Percentiles rank a stretch among this genome's conserved stretches.
Evolutionary conservation across 371 early-diverging fungal species (phyloP).

Genomic region (Polyrhizophydium stewartii): DNA sequence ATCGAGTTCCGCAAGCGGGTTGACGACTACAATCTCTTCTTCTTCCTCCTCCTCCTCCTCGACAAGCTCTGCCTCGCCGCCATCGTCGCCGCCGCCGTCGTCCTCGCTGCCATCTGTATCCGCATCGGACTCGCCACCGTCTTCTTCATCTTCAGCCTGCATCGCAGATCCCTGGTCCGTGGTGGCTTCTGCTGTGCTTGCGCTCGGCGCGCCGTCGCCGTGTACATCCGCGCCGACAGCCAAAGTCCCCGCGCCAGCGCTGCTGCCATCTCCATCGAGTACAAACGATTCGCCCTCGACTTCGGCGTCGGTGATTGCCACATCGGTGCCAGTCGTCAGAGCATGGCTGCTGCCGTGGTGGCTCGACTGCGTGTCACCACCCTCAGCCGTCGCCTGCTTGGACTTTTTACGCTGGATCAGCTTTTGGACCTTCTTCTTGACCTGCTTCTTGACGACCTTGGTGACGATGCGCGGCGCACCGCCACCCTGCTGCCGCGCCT

Average conservation of each 20-base stretch:
- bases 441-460: constrained; percentile 39
- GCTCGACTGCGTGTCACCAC: constrained; percentile 1
- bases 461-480: constrained; percentile 19
- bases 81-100: constrained; percentile 4
- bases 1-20: constrained; percentile 29
- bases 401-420: constrained; percentile 5
- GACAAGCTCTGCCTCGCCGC: constrained; percentile 11
- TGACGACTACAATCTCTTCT: not conserved
- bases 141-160: not conserved
- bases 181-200: constrained; percentile 35
- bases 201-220: too few species aligned
- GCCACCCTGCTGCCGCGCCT: constrained; percentile 30
- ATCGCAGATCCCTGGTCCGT: constrained; percentile 4
- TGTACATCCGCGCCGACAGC: too few species aligned
- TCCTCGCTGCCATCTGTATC: constrained; percentile 14
- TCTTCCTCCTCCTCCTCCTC: constrained; percentile 9
- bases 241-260: too few species aligned
- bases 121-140: constrained; percentile 1
- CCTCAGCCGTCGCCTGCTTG: not conserved
- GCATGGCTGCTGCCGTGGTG: too few species aligned
- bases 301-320: too few species aligned
- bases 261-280: too few species aligned
- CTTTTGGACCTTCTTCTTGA: constrained; percentile 37
- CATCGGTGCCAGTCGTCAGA: too few species aligned
- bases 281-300: too few species aligned